Evolutionary conservation across 768 basidiomycete genomes (phyloP).

Genomic region (Guyanaporus albipodus): DNA sequence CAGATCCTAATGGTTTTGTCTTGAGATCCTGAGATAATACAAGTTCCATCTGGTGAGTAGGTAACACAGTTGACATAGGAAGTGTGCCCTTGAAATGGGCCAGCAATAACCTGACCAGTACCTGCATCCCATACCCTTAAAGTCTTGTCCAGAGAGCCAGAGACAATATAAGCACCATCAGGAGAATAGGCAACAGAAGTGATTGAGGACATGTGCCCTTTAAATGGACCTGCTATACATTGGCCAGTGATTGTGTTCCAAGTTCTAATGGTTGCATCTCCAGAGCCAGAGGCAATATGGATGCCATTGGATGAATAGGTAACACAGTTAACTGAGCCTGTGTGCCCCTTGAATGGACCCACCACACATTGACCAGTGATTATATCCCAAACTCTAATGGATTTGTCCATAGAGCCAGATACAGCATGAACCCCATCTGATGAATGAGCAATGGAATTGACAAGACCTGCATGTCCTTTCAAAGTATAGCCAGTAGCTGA

Average conservation of each 20-base stretch:
- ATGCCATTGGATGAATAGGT: too few relatives aligned
- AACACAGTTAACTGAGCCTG: too few relatives aligned
- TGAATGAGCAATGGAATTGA: constrained; percentile 20
- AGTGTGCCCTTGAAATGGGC: constrained; percentile 10
- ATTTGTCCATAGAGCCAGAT: constrained; percentile 22
- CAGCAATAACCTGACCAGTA: constrained; percentile 10
- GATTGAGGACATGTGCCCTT: background rate
- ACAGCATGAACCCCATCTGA: constrained; percentile 22
- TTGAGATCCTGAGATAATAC: constrained; percentile 15
- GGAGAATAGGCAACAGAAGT: constrained; percentile 22
- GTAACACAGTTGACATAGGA: background rate
- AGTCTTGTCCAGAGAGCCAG: constrained; percentile 16
- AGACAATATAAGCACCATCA: constrained; percentile 18
- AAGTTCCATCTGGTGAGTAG: constrained; percentile 22
- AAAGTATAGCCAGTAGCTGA: constrained; percentile 15
- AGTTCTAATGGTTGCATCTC: too few relatives aligned
- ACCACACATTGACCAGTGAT: constrained; percentile 13
- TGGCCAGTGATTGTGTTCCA: too few relatives aligned
- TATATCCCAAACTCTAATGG: constrained; percentile 19
- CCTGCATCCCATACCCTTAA: constrained; percentile 22
- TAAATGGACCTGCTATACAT: too few relatives aligned
- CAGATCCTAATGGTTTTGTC: constrained; percentile 20
- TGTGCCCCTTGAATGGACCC: background rate
- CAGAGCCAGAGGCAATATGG: too few relatives aligned
- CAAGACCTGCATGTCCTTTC: constrained; percentile 11